Evolutionary conservation across 1,139 yeast genomes (phyloP).

Genomic region (Lodderomyces elongisporus): DNA sequence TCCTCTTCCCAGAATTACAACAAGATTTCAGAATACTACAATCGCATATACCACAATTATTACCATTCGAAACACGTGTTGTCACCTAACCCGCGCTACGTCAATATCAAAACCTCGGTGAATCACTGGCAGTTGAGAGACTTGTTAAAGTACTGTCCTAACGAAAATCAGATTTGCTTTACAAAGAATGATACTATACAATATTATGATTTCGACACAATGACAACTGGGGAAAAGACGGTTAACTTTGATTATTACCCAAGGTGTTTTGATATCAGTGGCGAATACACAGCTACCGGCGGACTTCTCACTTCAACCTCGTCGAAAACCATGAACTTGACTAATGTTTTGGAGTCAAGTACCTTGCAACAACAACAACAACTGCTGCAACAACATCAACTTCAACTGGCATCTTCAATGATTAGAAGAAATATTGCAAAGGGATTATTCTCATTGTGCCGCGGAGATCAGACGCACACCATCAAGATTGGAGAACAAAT

Average conservation of each 20-base stretch:
- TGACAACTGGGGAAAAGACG: slow-evolving; percentile 20
- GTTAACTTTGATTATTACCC: slow-evolving; percentile 54
- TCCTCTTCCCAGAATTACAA: slow-evolving; percentile 3
- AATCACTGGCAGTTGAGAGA: slow-evolving; percentile 91
- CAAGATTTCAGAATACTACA: slow-evolving; percentile 16
- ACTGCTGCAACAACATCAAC: slow-evolving; percentile 1
- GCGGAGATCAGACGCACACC: slow-evolving; percentile 39
- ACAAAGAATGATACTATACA: slow-evolving; percentile 31
- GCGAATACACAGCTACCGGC: slow-evolving; percentile 60
- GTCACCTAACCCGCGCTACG: slow-evolving; percentile 34
- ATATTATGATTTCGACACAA: slow-evolving; percentile 16
- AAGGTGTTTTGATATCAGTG: slow-evolving; percentile 58
- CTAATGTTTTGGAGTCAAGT: slow-evolving; percentile 4
- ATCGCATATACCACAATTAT: slow-evolving; percentile 42
- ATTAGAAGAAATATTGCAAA: slow-evolving; percentile 23
- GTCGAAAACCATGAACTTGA: slow-evolving; percentile 22
- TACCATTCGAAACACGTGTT: slow-evolving; percentile 39
- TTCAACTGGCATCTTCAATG: slow-evolving; percentile 1
- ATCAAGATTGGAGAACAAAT: slow-evolving; percentile 72
- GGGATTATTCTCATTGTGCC: slow-evolving; percentile 60
- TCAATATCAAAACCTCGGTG: slow-evolving; percentile 26
- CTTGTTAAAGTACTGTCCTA: slow-evolving; percentile 47
- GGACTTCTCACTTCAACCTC: slow-evolving; percentile 50
- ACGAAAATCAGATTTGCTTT: slow-evolving; percentile 27
- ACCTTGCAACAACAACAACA: not conserved